Conservation (phyloP, 345 rosid species). For the Aquilaria malaccensis region DNA sequence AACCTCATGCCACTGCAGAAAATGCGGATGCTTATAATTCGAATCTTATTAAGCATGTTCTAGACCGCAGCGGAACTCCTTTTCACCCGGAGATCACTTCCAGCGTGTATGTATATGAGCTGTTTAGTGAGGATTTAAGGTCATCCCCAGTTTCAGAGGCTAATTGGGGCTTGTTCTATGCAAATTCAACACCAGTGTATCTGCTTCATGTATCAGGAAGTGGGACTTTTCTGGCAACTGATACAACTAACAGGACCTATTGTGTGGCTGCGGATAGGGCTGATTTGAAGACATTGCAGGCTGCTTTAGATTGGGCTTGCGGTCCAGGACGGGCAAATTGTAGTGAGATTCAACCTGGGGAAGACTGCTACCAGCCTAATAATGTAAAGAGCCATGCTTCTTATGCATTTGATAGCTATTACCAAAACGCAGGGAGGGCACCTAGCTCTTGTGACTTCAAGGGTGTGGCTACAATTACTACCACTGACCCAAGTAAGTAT, state of each 20-base stretch:
- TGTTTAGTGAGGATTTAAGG: slow-evolving; percentile 75
- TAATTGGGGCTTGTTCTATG: slow-evolving; percentile 75
- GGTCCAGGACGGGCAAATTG: slow-evolving; percentile 84
- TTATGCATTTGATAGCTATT: slow-evolving; percentile 90
- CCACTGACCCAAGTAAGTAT: slow-evolving; percentile 84
- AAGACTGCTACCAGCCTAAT: slow-evolving; percentile 75
- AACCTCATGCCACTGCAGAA: slow-evolving; percentile 72
- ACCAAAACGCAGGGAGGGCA: slow-evolving; percentile 66
- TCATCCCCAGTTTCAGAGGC: slow-evolving; percentile 73
- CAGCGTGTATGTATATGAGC: slow-evolving; percentile 61
- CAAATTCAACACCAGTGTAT: slow-evolving; percentile 69
- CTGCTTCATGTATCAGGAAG: slow-evolving; percentile 79
- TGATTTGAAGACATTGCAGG: slow-evolving; percentile 61
- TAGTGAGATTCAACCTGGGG: slow-evolving; percentile 84
- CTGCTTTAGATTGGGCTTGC: slow-evolving; percentile 93
- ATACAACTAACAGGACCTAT: slow-evolving; percentile 77
- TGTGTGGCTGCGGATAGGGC: slow-evolving; percentile 61
- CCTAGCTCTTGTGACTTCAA: slow-evolving; percentile 86
- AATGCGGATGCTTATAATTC: slow-evolving; percentile 79
- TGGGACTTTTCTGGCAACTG: slow-evolving; percentile 70
- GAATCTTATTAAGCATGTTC: slow-evolving; percentile 76
- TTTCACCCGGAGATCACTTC: slow-evolving; percentile 71
- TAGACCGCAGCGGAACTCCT: slow-evolving; percentile 67
- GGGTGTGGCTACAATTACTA: slow-evolving; percentile 85
- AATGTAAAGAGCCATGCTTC: slow-evolving; percentile 77